A percentile compares a stretch with the other conserved stretches of the same genome.
phyloP scores from a whole-genome alignment of 1,284 basidiomycete genomes.

The Caloboletus firmus region DNA sequence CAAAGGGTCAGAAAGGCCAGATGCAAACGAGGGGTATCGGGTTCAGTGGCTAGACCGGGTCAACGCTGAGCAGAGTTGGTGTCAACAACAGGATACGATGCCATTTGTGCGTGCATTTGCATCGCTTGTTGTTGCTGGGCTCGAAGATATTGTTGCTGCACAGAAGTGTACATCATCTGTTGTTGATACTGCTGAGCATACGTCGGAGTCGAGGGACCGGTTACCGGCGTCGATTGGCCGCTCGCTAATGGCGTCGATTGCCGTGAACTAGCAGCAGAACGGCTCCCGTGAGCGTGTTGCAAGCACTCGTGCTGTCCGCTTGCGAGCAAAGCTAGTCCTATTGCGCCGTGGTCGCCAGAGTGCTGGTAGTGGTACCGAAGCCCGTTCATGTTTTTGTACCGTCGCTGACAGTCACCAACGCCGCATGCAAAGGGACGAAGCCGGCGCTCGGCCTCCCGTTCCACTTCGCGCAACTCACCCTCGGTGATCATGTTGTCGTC shows the following conservation, averaged over 20 bases:
- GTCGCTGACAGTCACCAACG: constrained; percentile 85
- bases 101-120: constrained; percentile 34
- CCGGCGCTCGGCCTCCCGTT: constrained; percentile 79
- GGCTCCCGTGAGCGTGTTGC: constrained; percentile 33
- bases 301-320: constrained; percentile 77
- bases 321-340: constrained; percentile 81
- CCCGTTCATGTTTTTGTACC: constrained; percentile 99
- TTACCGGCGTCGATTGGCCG: constrained; percentile 35
- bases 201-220: constrained; percentile 26
- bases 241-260: constrained; percentile 36
- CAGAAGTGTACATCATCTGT: constrained; percentile 39
- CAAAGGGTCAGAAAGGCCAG: background rate
- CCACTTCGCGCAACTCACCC: constrained; percentile 69
- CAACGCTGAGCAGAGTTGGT: constrained; percentile 18
- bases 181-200: constrained; percentile 39
- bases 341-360: constrained; percentile 90
- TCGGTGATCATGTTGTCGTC: constrained; percentile 53
- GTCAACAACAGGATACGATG: constrained; percentile 24
- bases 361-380: constrained; percentile 96
- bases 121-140: constrained; percentile 34
- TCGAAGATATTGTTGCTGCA: constrained; percentile 37
- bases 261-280: constrained; percentile 32
- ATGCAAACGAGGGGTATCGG: constrained; percentile 15
- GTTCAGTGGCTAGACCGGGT: constrained; percentile 3
- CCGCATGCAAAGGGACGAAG: constrained; percentile 86